These are phyloP conservation scores for Alnus rubra DNA, from an alignment of 306 rosid species.

Conservation along the genomic window DNA sequence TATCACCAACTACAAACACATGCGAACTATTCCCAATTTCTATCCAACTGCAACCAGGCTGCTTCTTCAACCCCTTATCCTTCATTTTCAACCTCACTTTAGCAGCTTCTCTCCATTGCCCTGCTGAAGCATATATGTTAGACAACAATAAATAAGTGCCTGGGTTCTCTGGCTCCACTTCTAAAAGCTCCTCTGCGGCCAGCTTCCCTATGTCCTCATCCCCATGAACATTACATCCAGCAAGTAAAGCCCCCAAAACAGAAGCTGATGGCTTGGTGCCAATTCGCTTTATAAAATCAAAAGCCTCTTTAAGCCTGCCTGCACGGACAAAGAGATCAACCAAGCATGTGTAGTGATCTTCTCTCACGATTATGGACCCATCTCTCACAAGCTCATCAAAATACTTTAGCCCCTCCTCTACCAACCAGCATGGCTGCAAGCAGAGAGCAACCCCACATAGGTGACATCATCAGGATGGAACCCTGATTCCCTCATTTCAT, in stretches of 20 bases:
- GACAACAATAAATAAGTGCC: constrained; percentile 45
- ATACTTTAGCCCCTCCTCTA: constrained; percentile 43
- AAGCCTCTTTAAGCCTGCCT: constrained; percentile 49
- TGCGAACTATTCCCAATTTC: constrained; percentile 44
- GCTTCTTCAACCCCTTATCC: constrained; percentile 52
- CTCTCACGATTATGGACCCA: constrained; percentile 39
- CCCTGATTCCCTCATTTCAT: constrained; percentile 38
- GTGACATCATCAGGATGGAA: constrained; percentile 45
- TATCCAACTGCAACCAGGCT: constrained; percentile 60
- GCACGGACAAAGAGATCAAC: constrained; percentile 57
- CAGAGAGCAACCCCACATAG: constrained; percentile 53
- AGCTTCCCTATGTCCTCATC: constrained; percentile 38
- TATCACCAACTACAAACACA: constrained; percentile 46
- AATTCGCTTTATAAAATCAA: constrained; percentile 37
- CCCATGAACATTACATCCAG: constrained; percentile 47
- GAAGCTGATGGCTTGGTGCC: constrained; percentile 37
- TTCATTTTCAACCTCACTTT: constrained; percentile 49
- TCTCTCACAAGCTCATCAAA: constrained; percentile 39
- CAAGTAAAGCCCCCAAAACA: constrained; percentile 53
- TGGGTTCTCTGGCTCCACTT: constrained; percentile 34
- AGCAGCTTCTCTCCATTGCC: constrained; percentile 57
- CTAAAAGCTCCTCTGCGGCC: constrained; percentile 40
- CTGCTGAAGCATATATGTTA: constrained; percentile 47
- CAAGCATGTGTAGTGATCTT: constrained; percentile 50
- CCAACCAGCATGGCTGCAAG: constrained; percentile 57